A percentile compares a stretch with the other conserved stretches of the same genome.
Conservation (phyloP, 768 basidiomycete genomes). For the Mycena indigotica region DNA sequence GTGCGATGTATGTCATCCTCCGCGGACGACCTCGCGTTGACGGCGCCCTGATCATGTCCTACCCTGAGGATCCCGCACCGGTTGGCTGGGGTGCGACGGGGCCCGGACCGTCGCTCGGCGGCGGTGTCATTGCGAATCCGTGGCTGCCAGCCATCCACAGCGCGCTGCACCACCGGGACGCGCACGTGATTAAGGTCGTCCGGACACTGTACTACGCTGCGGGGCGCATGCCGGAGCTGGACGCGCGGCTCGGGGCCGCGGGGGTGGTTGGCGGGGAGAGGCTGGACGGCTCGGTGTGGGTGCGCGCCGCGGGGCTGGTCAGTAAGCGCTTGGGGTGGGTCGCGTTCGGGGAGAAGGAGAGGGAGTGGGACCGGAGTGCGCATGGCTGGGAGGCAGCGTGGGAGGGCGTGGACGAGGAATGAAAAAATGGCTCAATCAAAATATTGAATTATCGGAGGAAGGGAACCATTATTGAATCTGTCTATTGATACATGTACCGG, state of each 20-base stretch:
- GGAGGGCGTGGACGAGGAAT: constrained; percentile 26
- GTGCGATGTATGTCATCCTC: constrained; percentile 32
- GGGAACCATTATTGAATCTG: too few relatives aligned
- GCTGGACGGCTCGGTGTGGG: constrained; percentile 45
- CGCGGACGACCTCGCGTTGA: constrained; percentile 47
- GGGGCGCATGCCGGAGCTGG: constrained; percentile 34
- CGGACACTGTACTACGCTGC: constrained; percentile 39
- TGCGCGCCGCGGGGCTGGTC: constrained; percentile 47
- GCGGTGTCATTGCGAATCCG: constrained; percentile 32
- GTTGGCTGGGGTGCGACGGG: constrained; percentile 24
- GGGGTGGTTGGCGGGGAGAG: constrained; percentile 30
- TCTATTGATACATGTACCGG: too few relatives aligned
- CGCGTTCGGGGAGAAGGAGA: constrained; percentile 37
- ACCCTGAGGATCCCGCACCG: constrained; percentile 35
- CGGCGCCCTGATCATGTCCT: constrained; percentile 39
- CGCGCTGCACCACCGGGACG: constrained; percentile 41
- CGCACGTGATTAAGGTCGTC: constrained; percentile 41
- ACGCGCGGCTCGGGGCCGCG: constrained; percentile 32
- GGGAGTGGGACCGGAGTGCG: constrained; percentile 44
- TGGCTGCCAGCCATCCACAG: constrained; percentile 41
- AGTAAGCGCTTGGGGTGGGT: constrained; percentile 47
- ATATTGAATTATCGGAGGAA: too few relatives aligned
- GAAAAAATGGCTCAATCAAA: too few relatives aligned
- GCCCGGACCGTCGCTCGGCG: constrained; percentile 28
- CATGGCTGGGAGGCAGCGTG: constrained; percentile 52